A percentile compares a stretch with the other conserved stretches of the same genome.
These are phyloP conservation scores for Telopea speciosissima DNA, from an alignment of 177 flowering plant genomes.

Conservation along the genomic window DNA sequence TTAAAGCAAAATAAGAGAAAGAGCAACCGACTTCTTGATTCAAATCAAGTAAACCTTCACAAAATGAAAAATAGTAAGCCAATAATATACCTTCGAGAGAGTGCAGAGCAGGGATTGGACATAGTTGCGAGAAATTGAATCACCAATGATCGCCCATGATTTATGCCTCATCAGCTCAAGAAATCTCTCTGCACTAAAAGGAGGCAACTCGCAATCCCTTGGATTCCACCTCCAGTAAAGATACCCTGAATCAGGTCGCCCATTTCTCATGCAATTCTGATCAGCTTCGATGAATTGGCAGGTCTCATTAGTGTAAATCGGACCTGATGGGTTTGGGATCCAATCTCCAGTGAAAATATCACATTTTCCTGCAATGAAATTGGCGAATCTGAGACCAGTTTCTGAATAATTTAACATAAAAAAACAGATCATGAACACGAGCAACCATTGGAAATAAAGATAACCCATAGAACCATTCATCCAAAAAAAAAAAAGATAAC, in stretches of 20 bases:
- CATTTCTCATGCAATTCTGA: slow-evolving; percentile 94
- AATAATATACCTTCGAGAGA: slow-evolving; percentile 60
- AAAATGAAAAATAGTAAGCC: neutral
- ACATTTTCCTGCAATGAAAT: slow-evolving; percentile 49
- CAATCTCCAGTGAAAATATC: slow-evolving; percentile 77
- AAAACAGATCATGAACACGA: neutral
- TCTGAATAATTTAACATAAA: neutral
- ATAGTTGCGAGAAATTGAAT: slow-evolving; percentile 91
- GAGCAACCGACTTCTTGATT: neutral
- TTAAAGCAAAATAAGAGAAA: neutral
- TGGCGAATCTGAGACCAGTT: neutral
- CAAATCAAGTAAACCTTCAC: neutral
- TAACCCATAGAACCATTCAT: neutral
- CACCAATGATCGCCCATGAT: slow-evolving; percentile 75
- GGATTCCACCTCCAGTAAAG: slow-evolving; percentile 95
- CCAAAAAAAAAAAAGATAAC: neutral
- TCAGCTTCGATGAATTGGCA: slow-evolving; percentile 60
- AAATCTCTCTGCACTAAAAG: slow-evolving; percentile 55
- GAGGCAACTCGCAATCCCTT: slow-evolving; percentile 53
- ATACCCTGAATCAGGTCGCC: slow-evolving; percentile 77
- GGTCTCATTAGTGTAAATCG: slow-evolving; percentile 67
- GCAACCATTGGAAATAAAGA: neutral
- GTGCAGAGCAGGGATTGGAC: slow-evolving; percentile 88
- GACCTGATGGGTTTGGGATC: slow-evolving; percentile 73
- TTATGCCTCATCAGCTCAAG: slow-evolving; percentile 77